Evolutionary conservation across 2,329 filamentous ascomycete species (phyloP).

Genomic region (Ceratocystiopsis sp.): DNA sequence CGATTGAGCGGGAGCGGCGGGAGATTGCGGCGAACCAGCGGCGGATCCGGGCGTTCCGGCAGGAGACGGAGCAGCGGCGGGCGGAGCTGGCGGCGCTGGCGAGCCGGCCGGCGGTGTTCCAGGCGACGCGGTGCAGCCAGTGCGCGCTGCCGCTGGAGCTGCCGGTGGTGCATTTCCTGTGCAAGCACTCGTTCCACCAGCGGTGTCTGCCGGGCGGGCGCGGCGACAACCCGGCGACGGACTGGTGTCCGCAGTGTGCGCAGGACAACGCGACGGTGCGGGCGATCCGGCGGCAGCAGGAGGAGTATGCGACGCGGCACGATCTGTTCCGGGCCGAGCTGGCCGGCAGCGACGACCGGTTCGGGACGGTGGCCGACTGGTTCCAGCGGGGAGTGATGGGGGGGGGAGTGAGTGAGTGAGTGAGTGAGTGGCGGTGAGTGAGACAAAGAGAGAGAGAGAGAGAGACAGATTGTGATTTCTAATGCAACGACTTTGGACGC

Average conservation of each 20-base stretch:
- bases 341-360: slow-evolving; percentile 60
- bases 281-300: slow-evolving; percentile 71
- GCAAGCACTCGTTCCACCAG: slow-evolving; percentile 94
- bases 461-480: not conserved
- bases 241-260: slow-evolving; percentile 77
- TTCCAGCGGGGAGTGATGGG: slow-evolving; percentile 88
- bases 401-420: slow-evolving; percentile 10
- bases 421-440: not conserved
- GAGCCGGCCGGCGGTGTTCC: slow-evolving; percentile 73
- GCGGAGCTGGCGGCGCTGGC: slow-evolving; percentile 62
- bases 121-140: slow-evolving; percentile 71
- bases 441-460: too few relatives aligned
- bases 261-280: slow-evolving; percentile 74
- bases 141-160: slow-evolving; percentile 68
- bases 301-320: slow-evolving; percentile 72
- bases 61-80: slow-evolving; percentile 66
- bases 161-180: slow-evolving; percentile 87
- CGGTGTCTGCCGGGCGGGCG: slow-evolving; percentile 42
- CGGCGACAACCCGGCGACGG: slow-evolving; percentile 26
- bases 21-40: slow-evolving; percentile 70
- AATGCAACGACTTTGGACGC: too few relatives aligned
- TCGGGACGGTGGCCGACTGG: slow-evolving; percentile 85
- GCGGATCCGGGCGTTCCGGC: slow-evolving; percentile 67
- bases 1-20: slow-evolving; percentile 72
- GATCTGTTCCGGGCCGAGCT: slow-evolving; percentile 77